These are phyloP conservation scores for Pichia kudriavzevii DNA, from an alignment of 1,139 yeast genomes.

Conservation along the genomic window DNA sequence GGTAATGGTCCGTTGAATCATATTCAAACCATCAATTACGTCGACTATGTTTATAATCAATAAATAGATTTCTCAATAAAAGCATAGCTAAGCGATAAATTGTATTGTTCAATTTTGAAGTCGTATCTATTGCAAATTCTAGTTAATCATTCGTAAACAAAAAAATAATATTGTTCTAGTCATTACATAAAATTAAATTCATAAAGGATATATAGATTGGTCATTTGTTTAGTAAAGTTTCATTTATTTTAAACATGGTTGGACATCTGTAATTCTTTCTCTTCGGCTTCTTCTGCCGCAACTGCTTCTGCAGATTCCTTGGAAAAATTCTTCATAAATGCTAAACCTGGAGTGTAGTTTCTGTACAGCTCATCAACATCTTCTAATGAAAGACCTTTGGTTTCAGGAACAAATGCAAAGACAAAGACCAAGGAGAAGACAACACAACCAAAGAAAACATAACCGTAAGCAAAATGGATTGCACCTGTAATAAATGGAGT, in stretches of 20 bases:
- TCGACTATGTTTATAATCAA: constrained; percentile 2
- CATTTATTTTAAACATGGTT: no score
- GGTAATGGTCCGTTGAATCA: constrained; percentile 70
- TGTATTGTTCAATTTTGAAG: no score
- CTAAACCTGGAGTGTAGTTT: constrained; percentile 27
- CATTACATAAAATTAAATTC: neutral
- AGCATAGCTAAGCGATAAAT: no score
- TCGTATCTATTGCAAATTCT: no score
- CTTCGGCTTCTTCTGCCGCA: constrained; percentile 6
- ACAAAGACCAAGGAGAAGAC: constrained; percentile 53
- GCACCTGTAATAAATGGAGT: constrained; percentile 61
- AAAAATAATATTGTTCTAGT: neutral
- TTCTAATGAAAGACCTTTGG: constrained; percentile 68
- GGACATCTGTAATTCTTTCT: no score
- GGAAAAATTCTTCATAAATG: constrained; percentile 17
- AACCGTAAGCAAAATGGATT: constrained; percentile 58
- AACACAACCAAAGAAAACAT: constrained; percentile 66
- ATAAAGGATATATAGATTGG: no score
- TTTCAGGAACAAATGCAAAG: constrained; percentile 62
- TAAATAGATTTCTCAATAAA: no score
- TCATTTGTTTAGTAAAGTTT: no score
- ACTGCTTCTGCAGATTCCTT: constrained; percentile 2
- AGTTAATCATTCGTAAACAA: neutral
- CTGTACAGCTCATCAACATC: constrained; percentile 63
- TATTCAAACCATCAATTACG: constrained; percentile 7